Evolutionary conservation across 768 basidiomycete genomes (phyloP), one percentile per base, ranked within the genome.

Genomic region (Boletales sp.): DNA sequence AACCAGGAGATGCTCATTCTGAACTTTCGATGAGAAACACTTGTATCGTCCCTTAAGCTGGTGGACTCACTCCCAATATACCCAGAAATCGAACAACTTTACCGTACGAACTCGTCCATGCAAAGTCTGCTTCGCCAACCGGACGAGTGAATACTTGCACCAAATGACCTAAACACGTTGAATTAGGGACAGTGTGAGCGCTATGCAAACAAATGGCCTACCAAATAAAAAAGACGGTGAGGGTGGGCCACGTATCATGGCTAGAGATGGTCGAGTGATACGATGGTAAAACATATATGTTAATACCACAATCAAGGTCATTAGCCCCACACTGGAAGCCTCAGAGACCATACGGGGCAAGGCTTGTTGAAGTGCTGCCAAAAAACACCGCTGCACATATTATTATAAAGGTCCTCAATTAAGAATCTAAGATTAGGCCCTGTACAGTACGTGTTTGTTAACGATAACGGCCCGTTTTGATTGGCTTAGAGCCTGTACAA

Each of bases 1-100:
- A 4, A 79, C 51, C 33, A 79, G 53, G 5, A 80, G 71, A n/a
- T 70, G 67, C 47, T 78, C 70, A 53, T 75, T 72, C 78, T 78
- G 49, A 39, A 5, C 2, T 28, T 51, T 5, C 25, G 7, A 36
- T 41, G 38, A 46, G 21, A 50, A 19, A 36, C 46, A 67, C 66
- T 39, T 21, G 17, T 9, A 5, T n/a, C n/a, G 10, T 8, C 5
- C 4, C 18, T n/a, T 11, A 9, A 28, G 25, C 18, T 6, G 4
- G 34, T 6, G 10, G 3, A 48, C 63, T 25, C 41, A 64, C 66
- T 14, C 60, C 58, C 10, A 66, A 45, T 12, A 57, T 35, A 6
- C 57, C 56, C 43, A 57, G 65, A 38, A 65, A 47, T 8, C 58
- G 61, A 37, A 65, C 32, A 2, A 63, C 18, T 30, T 59, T 54